A percentile compares a stretch with the other conserved stretches of the same genome.
These are phyloP conservation scores for Cucumis cinereus DNA, from an alignment of 306 rosid species.

Conservation along the genomic window DNA sequence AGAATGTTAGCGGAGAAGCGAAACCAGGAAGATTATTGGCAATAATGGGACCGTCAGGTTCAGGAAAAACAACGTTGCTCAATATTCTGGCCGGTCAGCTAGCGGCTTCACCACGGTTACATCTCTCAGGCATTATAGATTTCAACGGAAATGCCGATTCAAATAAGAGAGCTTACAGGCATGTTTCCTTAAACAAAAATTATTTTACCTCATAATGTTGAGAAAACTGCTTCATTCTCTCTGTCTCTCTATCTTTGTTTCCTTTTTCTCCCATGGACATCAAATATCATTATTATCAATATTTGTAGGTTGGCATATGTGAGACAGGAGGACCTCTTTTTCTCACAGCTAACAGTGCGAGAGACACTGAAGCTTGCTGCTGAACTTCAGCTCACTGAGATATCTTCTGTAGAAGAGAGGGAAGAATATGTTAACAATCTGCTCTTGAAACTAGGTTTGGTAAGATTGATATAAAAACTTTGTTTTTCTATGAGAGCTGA, in stretches of 20 bases:
- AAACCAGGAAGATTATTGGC: constrained; percentile 77
- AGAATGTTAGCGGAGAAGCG: constrained; percentile 71
- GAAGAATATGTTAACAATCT: constrained; percentile 68
- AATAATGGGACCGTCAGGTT: constrained; percentile 97
- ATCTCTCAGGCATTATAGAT: constrained; percentile 65
- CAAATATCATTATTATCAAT: constrained; percentile 10
- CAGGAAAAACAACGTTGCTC: constrained; percentile 91
- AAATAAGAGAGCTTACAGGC: constrained; percentile 45
- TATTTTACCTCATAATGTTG: neutral
- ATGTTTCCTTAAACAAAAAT: neutral
- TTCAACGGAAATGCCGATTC: constrained; percentile 60
- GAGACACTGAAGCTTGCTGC: constrained; percentile 80
- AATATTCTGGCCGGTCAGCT: constrained; percentile 80
- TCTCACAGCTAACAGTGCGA: constrained; percentile 87
- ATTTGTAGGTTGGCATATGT: constrained; percentile 69
- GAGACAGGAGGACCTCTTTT: constrained; percentile 91
- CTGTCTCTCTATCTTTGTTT: neutral
- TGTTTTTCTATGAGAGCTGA: neutral
- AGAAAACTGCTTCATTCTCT: neutral
- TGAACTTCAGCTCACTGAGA: constrained; percentile 64
- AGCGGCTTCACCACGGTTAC: constrained; percentile 45
- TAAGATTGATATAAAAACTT: constrained; percentile 17
- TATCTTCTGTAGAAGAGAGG: constrained; percentile 51
- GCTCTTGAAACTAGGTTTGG: constrained; percentile 76
- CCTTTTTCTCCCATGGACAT: neutral